Conservation (phyloP, 2,329 filamentous ascomycete genomes). For the Hypoxylon sp. region DNA sequence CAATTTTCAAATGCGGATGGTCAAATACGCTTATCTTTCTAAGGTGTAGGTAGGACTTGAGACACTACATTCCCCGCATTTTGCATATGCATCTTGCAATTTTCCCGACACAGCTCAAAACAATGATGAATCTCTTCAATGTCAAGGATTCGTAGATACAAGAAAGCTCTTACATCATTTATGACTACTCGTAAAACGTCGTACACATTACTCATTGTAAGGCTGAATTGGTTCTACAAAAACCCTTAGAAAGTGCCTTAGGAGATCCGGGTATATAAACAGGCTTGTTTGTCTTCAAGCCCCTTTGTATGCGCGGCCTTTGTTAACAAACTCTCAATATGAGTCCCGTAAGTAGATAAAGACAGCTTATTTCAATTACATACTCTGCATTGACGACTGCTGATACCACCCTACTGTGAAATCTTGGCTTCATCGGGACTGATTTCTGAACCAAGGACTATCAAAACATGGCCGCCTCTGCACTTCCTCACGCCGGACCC, state of each 20-base stretch:
- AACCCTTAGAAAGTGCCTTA: not conserved
- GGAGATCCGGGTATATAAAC: not conserved
- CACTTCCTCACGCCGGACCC: slow-evolving; percentile 51
- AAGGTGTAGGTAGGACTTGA: not conserved
- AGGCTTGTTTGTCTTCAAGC: not conserved
- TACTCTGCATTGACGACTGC: not conserved
- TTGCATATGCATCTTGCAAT: not conserved
- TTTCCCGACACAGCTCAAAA: not conserved
- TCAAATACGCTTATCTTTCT: not conserved
- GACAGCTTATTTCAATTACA: not conserved
- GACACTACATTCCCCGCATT: not conserved
- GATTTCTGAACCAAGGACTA: not conserved
- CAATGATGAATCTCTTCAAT: not conserved
- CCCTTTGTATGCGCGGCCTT: not conserved
- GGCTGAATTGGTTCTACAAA: not conserved
- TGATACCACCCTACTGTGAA: not conserved
- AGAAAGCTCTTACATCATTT: too few species aligned
- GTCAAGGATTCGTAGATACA: too few species aligned
- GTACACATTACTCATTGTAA: not conserved
- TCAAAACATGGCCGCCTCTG: slow-evolving; percentile 2
- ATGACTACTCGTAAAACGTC: not conserved
- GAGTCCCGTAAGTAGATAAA: not conserved
- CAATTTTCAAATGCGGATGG: not conserved
- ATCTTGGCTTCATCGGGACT: not conserved
- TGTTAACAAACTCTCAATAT: not conserved